phyloP scores from a whole-genome alignment of 2,329 filamentous ascomycete species.

The Didymella pomorum region DNA sequence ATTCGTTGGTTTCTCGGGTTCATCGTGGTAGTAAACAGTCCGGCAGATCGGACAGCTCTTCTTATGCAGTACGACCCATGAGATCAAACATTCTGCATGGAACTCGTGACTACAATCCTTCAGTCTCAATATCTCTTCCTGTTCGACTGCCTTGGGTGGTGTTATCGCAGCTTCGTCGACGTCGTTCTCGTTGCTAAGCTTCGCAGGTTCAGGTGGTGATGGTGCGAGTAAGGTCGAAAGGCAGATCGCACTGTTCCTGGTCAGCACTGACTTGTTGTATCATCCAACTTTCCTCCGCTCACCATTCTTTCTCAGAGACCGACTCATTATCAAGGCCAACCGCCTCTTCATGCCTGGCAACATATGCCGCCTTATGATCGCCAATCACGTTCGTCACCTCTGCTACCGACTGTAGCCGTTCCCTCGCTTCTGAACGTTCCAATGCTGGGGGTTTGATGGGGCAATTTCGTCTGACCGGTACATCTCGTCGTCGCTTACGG shows the following conservation, averaged over 20 bases:
- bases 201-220: constrained; percentile 38
- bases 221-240: constrained; percentile 40
- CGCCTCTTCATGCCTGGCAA: constrained; percentile 10
- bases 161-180: constrained; percentile 16
- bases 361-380: constrained; percentile 10
- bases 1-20: constrained; percentile 28
- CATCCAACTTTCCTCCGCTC: constrained; percentile 1
- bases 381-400: constrained; percentile 23
- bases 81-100: constrained; percentile 43
- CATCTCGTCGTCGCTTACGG: constrained; percentile 24
- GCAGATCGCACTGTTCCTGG: constrained; percentile 39
- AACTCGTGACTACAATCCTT: constrained; percentile 42
- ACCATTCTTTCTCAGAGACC: constrained; percentile 40
- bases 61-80: constrained; percentile 43
- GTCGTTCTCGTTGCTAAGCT: constrained; percentile 22
- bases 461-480: constrained; percentile 9
- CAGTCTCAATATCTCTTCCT: constrained; percentile 39
- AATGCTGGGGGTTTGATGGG: constrained; percentile 28
- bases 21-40: constrained; percentile 36
- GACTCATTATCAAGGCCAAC: constrained; percentile 25
- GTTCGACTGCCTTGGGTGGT: constrained; percentile 11
- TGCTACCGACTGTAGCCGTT: constrained; percentile 33
- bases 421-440: constrained; percentile 33
- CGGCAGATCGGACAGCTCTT: constrained; percentile 45
- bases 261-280: constrained; percentile 20